A percentile compares a stretch with the other conserved stretches of the same genome.
These are phyloP conservation scores for Auriculariales sp. DNA, from an alignment of 768 basidiomycete species.

Conservation along the genomic window DNA sequence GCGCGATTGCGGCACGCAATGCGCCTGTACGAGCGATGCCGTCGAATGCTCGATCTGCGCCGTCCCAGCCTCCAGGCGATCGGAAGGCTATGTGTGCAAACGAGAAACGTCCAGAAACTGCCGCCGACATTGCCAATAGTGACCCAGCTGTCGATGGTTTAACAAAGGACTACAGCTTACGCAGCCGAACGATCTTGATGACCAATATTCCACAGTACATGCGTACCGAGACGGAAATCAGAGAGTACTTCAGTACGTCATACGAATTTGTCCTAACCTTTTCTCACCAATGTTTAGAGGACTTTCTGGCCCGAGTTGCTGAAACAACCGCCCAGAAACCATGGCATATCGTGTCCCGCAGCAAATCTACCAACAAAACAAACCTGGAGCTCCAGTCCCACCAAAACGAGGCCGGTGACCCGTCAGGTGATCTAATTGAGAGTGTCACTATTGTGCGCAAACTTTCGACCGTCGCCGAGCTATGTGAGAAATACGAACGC, in stretches of 20 bases:
- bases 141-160: neutral
- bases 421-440: neutral
- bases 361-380: no score
- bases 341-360: no score
- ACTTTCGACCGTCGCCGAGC: neutral
- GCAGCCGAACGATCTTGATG: neutral
- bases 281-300: neutral
- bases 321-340: no score
- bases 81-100: neutral
- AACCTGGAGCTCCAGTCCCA: no score
- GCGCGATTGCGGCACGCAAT: neutral
- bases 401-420: no score
- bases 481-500: neutral
- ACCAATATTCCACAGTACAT: neutral
- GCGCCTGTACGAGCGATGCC: neutral
- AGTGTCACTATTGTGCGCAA: neutral
- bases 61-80: neutral
- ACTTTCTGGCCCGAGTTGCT: neutral
- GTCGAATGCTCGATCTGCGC: neutral
- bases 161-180: neutral
- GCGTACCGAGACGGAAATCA: neutral
- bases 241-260: neutral
- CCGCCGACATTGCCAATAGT: neutral
- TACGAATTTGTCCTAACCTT: neutral
- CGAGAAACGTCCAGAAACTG: neutral